phyloP scores from a whole-genome alignment of 805 yeast species.

The Jamesozyma piceae region DNA sequence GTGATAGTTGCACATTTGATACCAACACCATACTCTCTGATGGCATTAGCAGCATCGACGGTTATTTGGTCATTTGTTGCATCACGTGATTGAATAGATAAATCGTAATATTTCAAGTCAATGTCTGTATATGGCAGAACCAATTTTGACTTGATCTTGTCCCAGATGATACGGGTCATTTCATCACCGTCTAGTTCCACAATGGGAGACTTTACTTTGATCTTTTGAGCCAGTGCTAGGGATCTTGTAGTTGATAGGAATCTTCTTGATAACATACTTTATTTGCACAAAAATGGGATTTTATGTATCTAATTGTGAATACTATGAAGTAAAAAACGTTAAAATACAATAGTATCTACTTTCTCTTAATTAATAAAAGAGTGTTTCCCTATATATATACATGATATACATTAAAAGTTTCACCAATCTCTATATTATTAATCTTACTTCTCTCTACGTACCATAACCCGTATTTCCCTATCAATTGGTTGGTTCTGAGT shows the following conservation, averaged over 20 bases:
- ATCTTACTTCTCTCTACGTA: too few species aligned
- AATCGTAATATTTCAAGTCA: slow-evolving; percentile 68
- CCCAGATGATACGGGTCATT: slow-evolving; percentile 81
- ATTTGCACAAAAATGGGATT: neutral
- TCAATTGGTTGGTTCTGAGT: too few species aligned
- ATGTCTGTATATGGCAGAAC: slow-evolving; percentile 62
- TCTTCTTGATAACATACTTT: slow-evolving; percentile 21
- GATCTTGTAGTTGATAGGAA: slow-evolving; percentile 21
- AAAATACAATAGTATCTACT: neutral
- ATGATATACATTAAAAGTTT: too few species aligned
- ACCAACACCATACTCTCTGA: slow-evolving; percentile 66
- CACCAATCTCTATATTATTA: too few species aligned
- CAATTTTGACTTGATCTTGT: slow-evolving; percentile 57
- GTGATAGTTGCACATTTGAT: slow-evolving; percentile 81
- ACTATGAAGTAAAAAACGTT: neutral
- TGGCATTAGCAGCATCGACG: slow-evolving; percentile 70
- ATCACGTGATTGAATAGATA: slow-evolving; percentile 61
- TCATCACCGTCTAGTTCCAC: slow-evolving; percentile 82
- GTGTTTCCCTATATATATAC: too few species aligned
- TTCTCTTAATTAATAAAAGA: neutral
- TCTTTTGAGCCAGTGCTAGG: slow-evolving; percentile 34
- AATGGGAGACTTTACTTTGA: slow-evolving; percentile 61
- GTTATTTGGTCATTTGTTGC: slow-evolving; percentile 65
- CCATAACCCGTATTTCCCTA: too few species aligned
- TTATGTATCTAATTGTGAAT: neutral